Evolutionary conservation across 345 rosid genomes (phyloP), one percentile per base, ranked within the genome.

Genomic region (Tarenaya hassleriana): DNA sequence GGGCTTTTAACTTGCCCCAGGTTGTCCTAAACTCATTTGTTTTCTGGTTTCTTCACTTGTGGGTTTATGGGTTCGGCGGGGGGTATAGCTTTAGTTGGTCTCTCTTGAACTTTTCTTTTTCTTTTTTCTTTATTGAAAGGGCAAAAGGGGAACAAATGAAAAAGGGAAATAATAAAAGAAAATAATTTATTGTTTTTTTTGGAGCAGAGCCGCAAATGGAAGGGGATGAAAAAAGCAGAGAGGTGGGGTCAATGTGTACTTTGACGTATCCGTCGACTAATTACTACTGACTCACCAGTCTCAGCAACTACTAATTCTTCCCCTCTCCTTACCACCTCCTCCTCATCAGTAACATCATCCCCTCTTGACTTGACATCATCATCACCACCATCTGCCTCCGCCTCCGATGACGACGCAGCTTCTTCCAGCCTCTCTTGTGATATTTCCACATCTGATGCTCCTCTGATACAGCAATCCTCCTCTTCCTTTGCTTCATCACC

Each of bases 261-360:
- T 86, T 84, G 72, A 82, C 82, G 95, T 91, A 87, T 91, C 96
- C 94, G 94, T 80, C 83, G n/a, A n/a, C n/a, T n/a, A n/a, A n/a
- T 84, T 71, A 83, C 69, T 72, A 87, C 74, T 72, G 83, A 78
- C 88, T 79, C 92, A 77, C 77, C 82, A 50, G 81, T 73, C 49
- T 71, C 86, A 55, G 79, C 72, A 76, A 72, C 64, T 58, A 58
- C 50, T 43, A 37, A 34, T 44, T 64, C 49, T 20, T 63, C 55
- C 68, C 68, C 55, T 48, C 18, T 29, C 38, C 55, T 53, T 55
- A 47, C 41, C 64, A 57, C 42, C n/a, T n/a, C n/a, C n/a, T n/a
- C n/a, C n/a, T n/a, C n/a, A n/a, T n/a, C n/a, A n/a, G n/a, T n/a
- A n/a, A n/a, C n/a, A n/a, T n/a, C n/a, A n/a, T n/a, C n/a, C n/a